Conservation (phyloP, 768 basidiomycete species). For the Rhizopogon sp. region DNA sequence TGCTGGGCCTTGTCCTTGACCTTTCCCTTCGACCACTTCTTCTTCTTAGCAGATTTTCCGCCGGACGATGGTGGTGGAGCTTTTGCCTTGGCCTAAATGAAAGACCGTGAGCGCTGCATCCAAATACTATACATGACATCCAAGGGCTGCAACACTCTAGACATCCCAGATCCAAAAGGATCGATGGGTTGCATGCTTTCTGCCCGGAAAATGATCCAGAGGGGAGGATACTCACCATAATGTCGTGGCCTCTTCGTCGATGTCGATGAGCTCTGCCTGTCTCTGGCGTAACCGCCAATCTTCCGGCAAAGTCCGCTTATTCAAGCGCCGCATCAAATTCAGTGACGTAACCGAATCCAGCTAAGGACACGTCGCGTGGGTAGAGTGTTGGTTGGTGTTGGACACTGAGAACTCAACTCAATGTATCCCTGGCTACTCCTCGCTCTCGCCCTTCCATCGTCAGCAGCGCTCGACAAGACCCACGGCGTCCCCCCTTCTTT, state of each 20-base stretch:
- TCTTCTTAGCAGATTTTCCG: constrained; percentile 95
- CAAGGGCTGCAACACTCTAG: constrained; percentile 11
- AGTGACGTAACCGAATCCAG: constrained; percentile 19
- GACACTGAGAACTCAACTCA: neutral
- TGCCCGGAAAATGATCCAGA: neutral
- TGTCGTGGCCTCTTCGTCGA: constrained; percentile 20
- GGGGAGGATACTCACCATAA: constrained; percentile 22
- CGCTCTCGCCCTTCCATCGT: constrained; percentile 29
- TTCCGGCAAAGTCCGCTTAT: constrained; percentile 17
- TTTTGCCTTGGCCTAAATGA: constrained; percentile 70
- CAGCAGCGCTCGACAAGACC: constrained; percentile 43
- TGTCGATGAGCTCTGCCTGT: constrained; percentile 12
- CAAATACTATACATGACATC: constrained; percentile 13
- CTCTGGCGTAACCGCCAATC: neutral
- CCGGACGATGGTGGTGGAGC: constrained; percentile 60
- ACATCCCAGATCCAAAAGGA: neutral
- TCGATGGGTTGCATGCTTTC: neutral
- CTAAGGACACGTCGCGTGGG: neutral
- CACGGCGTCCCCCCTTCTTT: constrained; percentile 56
- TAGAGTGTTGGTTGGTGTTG: neutral
- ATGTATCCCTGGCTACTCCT: constrained; percentile 53
- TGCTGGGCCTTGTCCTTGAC: constrained; percentile 99
- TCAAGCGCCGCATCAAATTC: constrained; percentile 15
- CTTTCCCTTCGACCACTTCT: constrained; percentile 99
- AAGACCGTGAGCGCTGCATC: constrained; percentile 18